Percentiles rank a stretch among this genome's conserved stretches.
Conservation (phyloP, 1,284 basidiomycete species). For the Melanopsichium pennsylvanicum region DNA sequence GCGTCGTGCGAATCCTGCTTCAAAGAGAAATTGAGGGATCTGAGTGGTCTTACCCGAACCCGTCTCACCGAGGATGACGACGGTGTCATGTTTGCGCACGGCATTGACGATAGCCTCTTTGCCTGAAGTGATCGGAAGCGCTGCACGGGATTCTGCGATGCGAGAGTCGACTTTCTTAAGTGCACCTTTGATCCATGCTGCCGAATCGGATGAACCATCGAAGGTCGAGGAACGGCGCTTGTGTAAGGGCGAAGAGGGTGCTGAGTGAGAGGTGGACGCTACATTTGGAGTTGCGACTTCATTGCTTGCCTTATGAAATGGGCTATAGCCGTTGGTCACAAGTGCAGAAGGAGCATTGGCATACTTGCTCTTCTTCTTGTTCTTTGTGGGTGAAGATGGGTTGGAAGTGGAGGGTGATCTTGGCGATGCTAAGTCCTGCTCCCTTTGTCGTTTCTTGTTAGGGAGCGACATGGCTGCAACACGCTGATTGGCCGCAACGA, state of each 20-base stretch:
- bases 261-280: neutral
- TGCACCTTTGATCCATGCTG: slow-evolving; percentile 25
- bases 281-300: neutral
- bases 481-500: too few relatives aligned
- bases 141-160: slow-evolving; percentile 36
- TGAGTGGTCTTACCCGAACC: slow-evolving; percentile 94
- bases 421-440: slow-evolving; percentile 7
- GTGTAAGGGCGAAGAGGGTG: slow-evolving; percentile 7
- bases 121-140: slow-evolving; percentile 57
- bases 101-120: slow-evolving; percentile 45
- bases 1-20: slow-evolving; percentile 69
- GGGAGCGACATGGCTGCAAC: slow-evolving; percentile 4
- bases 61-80: slow-evolving; percentile 91
- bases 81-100: slow-evolving; percentile 78
- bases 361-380: slow-evolving; percentile 46
- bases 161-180: slow-evolving; percentile 35
- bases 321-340: neutral
- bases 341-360: slow-evolving; percentile 31
- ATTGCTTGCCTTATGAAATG: slow-evolving; percentile 4
- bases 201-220: neutral
- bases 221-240: slow-evolving; percentile 5
- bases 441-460: slow-evolving; percentile 15
- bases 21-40: slow-evolving; percentile 72
- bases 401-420: slow-evolving; percentile 17
- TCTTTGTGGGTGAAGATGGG: slow-evolving; percentile 19